Evolutionary conservation across 768 basidiomycete genomes (phyloP).

Genomic region (Tephrocybe sp.): DNA sequence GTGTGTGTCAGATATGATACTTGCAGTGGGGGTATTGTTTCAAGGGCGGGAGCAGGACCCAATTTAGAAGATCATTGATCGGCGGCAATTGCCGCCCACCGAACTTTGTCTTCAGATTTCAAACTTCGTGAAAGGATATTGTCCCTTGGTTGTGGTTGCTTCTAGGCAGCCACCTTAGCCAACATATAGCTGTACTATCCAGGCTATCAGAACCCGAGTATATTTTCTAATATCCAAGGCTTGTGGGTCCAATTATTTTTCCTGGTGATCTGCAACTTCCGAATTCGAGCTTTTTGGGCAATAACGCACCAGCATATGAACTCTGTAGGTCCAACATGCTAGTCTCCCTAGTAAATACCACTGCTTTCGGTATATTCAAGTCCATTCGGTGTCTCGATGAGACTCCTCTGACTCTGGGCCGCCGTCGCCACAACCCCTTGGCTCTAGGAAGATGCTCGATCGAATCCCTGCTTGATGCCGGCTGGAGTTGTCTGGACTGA

Average conservation of each 20-base stretch:
- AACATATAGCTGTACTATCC: too few relatives aligned
- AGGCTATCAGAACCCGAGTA: too few relatives aligned
- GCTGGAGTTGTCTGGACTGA: too few relatives aligned
- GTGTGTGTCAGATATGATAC: background rate
- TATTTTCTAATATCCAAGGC: too few relatives aligned
- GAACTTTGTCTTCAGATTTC: background rate
- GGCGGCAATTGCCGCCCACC: background rate
- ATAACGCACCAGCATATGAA: background rate
- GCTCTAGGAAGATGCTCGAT: too few relatives aligned
- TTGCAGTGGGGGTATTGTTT: background rate
- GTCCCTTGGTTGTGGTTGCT: too few relatives aligned
- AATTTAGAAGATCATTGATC: conserved; percentile 1
- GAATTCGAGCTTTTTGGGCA: background rate
- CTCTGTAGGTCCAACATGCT: background rate
- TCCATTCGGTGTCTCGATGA: background rate
- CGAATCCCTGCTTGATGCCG: too few relatives aligned
- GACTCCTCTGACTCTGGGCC: background rate
- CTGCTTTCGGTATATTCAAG: background rate
- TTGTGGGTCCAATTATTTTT: background rate
- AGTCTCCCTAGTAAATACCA: background rate
- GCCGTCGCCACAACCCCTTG: background rate
- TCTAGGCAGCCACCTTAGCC: too few relatives aligned
- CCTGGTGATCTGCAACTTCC: background rate
- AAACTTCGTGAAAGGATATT: too few relatives aligned
- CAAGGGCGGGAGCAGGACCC: conserved; percentile 1